Evolutionary conservation across 148 eudicot genomes (phyloP), one percentile per base, ranked within the genome.

Genomic region (Tetragonia tetragonoides): DNA sequence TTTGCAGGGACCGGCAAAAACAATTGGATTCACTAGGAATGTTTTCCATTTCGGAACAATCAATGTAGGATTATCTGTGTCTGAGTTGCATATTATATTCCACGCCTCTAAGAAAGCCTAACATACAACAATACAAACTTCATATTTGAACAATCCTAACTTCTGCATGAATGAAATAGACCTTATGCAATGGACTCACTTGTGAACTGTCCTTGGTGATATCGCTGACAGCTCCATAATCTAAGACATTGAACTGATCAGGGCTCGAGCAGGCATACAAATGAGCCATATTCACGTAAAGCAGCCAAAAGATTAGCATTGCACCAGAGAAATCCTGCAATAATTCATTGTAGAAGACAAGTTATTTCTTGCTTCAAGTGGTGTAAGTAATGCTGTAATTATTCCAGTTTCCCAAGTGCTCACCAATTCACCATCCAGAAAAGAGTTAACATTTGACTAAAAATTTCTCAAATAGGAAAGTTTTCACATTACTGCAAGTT

Each of bases 31-130:
- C 53, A 89, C 72, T 53, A 87, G 68, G 61, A 90, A 90, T 44
- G 84, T 84, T 18, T 28, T 39, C 28, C 74, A 62, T 73, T 64
- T 51, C 12, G 92, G 94, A 81, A 87, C 74, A n/a, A 80, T 14
- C 66, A 90, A 77, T 24, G 66, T 81, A 7, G 89, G 56, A 61
- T 42, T 70, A 60, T 71, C 59, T 46, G 60, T 57, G 54, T 62
- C 76, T 37, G 83, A 42, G 56, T 67, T 86, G 80, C 93, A 90
- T 59, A 89, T 84, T 37, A 60, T 78, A 60, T 70, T 68, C 93
- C 93, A 90, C 15, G 91, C 87, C 18, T 84, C 76, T 76, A 85
- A 67, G 82, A 90, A 87, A 81, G 93, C 89, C 93, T 90, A 71
- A 51, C 6, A 44, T 39, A 69, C 21, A 73, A 73, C 65, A 24